Conservation (phyloP, 2,329 filamentous ascomycete genomes). For the Herpotrichia juniperi region DNA sequence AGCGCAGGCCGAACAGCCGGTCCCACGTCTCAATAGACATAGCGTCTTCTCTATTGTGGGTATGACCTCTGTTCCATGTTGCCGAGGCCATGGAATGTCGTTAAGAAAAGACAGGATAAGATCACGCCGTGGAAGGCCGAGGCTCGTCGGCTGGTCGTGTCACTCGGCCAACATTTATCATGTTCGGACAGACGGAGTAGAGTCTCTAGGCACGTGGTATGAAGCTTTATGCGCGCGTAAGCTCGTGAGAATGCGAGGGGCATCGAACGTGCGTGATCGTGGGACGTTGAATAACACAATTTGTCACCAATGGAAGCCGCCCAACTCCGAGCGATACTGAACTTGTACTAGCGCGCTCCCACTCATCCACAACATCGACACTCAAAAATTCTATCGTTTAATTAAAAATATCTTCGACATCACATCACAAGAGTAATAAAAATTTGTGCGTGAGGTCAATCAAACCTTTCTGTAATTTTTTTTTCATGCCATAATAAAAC, state of each 20-base stretch:
- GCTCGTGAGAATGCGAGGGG: background rate
- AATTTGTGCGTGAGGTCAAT: too few species aligned
- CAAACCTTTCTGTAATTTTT: too few species aligned
- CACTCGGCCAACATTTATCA: background rate
- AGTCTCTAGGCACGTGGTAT: background rate
- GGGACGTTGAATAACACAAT: slow-evolving; percentile 1
- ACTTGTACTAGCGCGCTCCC: too few species aligned
- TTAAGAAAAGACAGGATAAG: background rate
- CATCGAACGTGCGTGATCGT: background rate
- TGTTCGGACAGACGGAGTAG: background rate
- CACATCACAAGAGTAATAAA: too few species aligned
- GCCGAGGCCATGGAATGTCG: slow-evolving; percentile 7
- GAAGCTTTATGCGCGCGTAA: background rate
- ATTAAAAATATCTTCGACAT: too few species aligned
- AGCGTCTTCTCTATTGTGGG: slow-evolving; percentile 3
- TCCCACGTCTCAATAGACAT: background rate
- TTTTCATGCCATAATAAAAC: too few species aligned
- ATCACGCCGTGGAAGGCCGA: background rate
- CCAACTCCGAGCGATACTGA: too few species aligned
- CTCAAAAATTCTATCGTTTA: too few species aligned
- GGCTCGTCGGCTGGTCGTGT: background rate
- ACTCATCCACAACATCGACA: too few species aligned
- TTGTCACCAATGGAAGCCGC: background rate
- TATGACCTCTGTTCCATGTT: slow-evolving; percentile 11
- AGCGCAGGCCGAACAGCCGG: background rate